Percentiles rank a stretch among this genome's conserved stretches.
These are phyloP conservation scores for Strigomonas culicis DNA, from an alignment of 208 protist species.

Conservation along the genomic window DNA sequence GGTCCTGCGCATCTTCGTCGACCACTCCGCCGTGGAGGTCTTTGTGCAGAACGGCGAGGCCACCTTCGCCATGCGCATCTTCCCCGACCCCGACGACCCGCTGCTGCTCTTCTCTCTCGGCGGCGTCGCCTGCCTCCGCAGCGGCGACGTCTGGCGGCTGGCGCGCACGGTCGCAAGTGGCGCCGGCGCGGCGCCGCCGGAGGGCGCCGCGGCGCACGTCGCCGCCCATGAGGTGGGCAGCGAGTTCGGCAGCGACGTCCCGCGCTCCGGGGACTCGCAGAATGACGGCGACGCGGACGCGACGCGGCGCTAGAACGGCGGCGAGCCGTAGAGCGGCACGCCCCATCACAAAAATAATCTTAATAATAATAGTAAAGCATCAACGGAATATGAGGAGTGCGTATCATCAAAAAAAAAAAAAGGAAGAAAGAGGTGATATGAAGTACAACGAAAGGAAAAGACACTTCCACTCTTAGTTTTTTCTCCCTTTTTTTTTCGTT, in stretches of 20 bases:
- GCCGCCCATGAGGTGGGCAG: no score
- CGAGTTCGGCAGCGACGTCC: no score
- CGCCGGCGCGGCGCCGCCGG: no score
- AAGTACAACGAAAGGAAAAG: background rate
- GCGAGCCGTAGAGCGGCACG: no score
- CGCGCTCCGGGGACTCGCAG: no score
- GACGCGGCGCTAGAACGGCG: no score
- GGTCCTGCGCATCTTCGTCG: conserved; percentile 43
- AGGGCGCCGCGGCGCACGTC: no score
- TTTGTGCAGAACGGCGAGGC: conserved; percentile 47
- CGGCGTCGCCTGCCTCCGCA: conserved; percentile 23
- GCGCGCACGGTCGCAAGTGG: conserved; percentile 2
- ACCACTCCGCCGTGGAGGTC: conserved; percentile 53
- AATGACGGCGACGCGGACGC: no score
- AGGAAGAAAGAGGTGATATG: background rate
- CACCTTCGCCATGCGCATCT: conserved; percentile 40
- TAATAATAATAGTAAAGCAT: conserved; percentile 9
- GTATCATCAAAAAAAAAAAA: background rate
- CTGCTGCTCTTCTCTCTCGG: conserved; percentile 39
- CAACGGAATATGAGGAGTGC: background rate
- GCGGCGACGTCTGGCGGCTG: conserved; percentile 38
- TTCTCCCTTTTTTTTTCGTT: background rate
- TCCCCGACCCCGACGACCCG: conserved; percentile 29
- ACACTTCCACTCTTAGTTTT: no score
- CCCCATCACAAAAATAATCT: background rate